Evolutionary conservation across 371 early-diverging fungal genomes (phyloP), one percentile per base, ranked within the genome.

Genomic region (Mortierella sp.): DNA sequence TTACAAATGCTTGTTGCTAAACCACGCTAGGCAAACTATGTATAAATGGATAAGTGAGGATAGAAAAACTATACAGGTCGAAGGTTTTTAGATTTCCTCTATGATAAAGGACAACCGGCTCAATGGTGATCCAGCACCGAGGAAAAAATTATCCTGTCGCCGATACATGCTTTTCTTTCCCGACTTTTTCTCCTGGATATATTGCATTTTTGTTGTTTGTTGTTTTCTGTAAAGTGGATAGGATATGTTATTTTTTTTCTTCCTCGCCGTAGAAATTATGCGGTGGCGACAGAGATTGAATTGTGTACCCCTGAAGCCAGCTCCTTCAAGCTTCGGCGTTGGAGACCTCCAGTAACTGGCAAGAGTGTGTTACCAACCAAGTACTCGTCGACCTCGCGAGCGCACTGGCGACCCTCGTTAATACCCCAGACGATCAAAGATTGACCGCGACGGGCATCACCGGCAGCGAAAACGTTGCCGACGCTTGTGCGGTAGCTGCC

Each of bases 401-500:
- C 99, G 63, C 95, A 95, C 86, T 94, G 93, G 45, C 99, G 92
- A 55, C 99, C 99, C 87, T 98, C 99, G 80, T 96, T 96, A 84
- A 98, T 97, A 78, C 95, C 98, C 97, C 97, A 97, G 32, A 98
- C 99, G 73, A 98, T 94, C 68, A 98, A 84, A 22, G 93, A 93
- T 87, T 97, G 97, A 35, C 99, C 99, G 43, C 98, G 92, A 55
- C 98, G 93, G 85, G 97, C 97, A 87, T 98, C 99, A 71, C 98
- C 98, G 9, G 97, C 97, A 26, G 97, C 97, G 85, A 93, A 98
- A 49, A 97, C 96, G 62, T 94, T 92, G 39, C 89, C 83, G 37
- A 94, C 90, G 39, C 89, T 88, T 9, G 97, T 98, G 54, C 84
- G 75, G 83, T 96, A 98, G 66, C 87, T 86, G 73, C 90, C 92